Percentiles rank a stretch among this genome's conserved stretches.
Conservation (phyloP, 345 rosid species). For the Linum tenue region DNA sequence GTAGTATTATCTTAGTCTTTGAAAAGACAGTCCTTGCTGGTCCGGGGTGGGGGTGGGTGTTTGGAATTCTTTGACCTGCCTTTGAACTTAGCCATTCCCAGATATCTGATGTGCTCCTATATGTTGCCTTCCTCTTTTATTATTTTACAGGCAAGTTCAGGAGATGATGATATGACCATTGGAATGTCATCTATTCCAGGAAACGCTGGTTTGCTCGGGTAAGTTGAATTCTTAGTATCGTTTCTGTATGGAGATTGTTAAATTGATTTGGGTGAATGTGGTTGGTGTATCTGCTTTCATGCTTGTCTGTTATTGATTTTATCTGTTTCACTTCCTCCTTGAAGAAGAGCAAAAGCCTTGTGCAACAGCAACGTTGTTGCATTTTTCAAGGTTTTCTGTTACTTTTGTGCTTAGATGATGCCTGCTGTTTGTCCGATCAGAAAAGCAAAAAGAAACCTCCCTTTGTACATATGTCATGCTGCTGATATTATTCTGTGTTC, state of each 20-base stretch:
- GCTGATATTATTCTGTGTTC: too few species aligned
- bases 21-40: neutral
- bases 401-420: too few species aligned
- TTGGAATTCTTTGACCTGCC: too few species aligned
- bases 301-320: too few species aligned
- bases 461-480: too few species aligned
- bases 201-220: conserved; percentile 89
- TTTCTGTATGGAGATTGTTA: neutral
- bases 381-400: too few species aligned
- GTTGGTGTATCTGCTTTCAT: neutral
- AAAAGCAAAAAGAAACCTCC: too few species aligned
- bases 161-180: conserved; percentile 42
- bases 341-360: too few species aligned
- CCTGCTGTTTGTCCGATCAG: too few species aligned
- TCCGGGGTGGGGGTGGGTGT: too few species aligned
- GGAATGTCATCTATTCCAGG: conserved; percentile 77
- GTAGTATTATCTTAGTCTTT: neutral
- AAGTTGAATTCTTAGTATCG: conserved; percentile 22
- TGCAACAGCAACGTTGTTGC: neutral
- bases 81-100: neutral
- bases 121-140: conserved; percentile 11
- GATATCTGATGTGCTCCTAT: neutral
- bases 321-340: too few species aligned
- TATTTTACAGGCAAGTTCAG: conserved; percentile 40
- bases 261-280: neutral